Evolutionary conservation across 257 asterid genomes (phyloP).

Genomic region (Nicotiana paniculata): DNA sequence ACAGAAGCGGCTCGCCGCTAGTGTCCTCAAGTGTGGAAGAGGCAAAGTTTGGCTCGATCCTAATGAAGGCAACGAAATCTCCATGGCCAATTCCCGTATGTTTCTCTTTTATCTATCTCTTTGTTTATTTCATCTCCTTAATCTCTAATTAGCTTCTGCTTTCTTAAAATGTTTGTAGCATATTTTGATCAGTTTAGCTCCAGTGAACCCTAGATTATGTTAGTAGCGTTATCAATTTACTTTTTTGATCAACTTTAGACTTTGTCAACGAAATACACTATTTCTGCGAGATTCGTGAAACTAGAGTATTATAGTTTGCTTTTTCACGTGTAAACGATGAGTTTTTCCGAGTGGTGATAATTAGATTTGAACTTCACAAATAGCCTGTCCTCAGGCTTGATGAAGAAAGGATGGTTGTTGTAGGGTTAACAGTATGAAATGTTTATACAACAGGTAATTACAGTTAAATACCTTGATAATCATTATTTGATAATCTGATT

Average conservation of each 20-base stretch:
- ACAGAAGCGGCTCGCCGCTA: constrained; percentile 9
- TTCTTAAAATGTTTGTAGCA: background rate
- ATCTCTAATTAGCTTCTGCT: background rate
- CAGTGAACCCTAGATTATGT: background rate
- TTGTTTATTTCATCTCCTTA: background rate
- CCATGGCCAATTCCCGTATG: constrained; percentile 10
- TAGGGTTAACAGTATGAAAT: background rate
- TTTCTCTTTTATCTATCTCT: background rate
- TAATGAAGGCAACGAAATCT: background rate
- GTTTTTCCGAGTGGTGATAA: background rate
- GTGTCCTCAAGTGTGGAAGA: constrained; percentile 7
- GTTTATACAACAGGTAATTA: no score
- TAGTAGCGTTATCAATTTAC: background rate
- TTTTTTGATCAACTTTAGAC: background rate
- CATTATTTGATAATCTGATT: no score
- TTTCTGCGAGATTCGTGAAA: background rate
- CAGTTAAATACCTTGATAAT: no score
- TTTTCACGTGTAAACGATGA: background rate
- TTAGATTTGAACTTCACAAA: background rate
- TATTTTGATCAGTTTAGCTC: background rate
- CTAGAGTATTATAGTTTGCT: background rate
- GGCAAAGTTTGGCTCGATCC: constrained; percentile 12
- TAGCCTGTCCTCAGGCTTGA: background rate
- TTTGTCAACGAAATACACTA: background rate
- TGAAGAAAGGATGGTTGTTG: background rate